These are phyloP conservation scores for Carallia brachiata DNA, from an alignment of 345 rosid genomes.

Conservation along the genomic window DNA sequence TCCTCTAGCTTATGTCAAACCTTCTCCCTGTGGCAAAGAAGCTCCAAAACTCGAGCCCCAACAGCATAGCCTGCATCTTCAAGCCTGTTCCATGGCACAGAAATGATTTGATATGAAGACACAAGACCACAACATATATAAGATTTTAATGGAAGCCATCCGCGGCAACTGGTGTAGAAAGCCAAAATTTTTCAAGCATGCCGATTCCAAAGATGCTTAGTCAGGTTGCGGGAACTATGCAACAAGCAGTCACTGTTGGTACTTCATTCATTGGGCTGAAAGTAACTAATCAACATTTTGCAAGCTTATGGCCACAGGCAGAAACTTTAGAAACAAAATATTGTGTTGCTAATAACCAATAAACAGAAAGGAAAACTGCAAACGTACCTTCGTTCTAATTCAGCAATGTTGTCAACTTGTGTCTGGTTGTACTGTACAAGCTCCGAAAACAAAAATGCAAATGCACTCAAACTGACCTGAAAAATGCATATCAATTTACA, in stretches of 20 bases:
- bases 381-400: constrained; percentile 79
- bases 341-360: background rate
- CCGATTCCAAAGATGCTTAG: constrained; percentile 1
- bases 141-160: background rate
- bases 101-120: background rate
- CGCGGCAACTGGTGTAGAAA: background rate
- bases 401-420: constrained; percentile 93
- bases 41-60: constrained; percentile 86
- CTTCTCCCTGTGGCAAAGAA: constrained; percentile 87
- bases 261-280: background rate
- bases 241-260: too few relatives aligned
- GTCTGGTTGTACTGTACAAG: constrained; percentile 98
- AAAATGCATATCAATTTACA: constrained; percentile 22
- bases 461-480: constrained; percentile 44
- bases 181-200: constrained; percentile 3
- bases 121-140: background rate
- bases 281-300: background rate
- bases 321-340: background rate
- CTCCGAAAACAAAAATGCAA: constrained; percentile 59
- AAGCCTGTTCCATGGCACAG: constrained; percentile 43
- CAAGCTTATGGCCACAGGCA: background rate
- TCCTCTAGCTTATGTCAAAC: constrained; percentile 27
- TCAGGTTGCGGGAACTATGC: background rate
- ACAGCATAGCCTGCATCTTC: constrained; percentile 97
- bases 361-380: background rate